A percentile compares a stretch with the other conserved stretches of the same genome.
These are phyloP conservation scores for Schoenoplectus tabernaemontani DNA, from an alignment of 202 grass and related monocot genomes.

Conservation along the genomic window DNA sequence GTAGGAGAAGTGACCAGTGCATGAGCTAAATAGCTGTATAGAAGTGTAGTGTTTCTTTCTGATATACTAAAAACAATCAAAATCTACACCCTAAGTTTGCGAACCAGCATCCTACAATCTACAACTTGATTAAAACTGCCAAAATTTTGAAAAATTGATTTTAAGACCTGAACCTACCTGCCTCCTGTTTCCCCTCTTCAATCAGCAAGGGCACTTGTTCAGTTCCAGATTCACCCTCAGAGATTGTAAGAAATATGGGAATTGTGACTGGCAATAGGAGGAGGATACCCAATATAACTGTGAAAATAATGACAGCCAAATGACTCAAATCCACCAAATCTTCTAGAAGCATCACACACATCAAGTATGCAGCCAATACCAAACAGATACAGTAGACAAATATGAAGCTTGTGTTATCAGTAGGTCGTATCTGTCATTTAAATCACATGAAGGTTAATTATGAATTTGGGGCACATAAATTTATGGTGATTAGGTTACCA, in stretches of 20 bases:
- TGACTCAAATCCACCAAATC: conserved; percentile 57
- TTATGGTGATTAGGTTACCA: background rate
- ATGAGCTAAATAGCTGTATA: background rate
- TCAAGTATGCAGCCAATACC: conserved; percentile 65
- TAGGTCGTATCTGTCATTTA: conserved; percentile 32
- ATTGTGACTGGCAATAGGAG: conserved; percentile 56
- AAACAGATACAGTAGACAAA: conserved; percentile 69
- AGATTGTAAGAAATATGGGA: conserved; percentile 56
- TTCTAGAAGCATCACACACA: conserved; percentile 72
- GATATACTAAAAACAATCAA: background rate
- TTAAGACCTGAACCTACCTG: conserved; percentile 31
- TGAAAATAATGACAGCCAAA: conserved; percentile 31
- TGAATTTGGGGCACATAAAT: background rate
- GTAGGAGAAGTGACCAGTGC: background rate
- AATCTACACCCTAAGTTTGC: no score
- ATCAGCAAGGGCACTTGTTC: conserved; percentile 31
- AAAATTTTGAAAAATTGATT: background rate
- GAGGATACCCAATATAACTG: conserved; percentile 40
- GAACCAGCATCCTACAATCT: background rate
- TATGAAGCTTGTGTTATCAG: conserved; percentile 61
- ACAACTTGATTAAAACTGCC: background rate
- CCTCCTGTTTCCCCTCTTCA: conserved; percentile 49
- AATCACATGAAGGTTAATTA: background rate
- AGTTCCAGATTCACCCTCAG: conserved; percentile 28
- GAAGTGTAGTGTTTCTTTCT: background rate